phyloP scores from a whole-genome alignment of 352 stramenopile genomes.

The Globisporangium polare region DNA sequence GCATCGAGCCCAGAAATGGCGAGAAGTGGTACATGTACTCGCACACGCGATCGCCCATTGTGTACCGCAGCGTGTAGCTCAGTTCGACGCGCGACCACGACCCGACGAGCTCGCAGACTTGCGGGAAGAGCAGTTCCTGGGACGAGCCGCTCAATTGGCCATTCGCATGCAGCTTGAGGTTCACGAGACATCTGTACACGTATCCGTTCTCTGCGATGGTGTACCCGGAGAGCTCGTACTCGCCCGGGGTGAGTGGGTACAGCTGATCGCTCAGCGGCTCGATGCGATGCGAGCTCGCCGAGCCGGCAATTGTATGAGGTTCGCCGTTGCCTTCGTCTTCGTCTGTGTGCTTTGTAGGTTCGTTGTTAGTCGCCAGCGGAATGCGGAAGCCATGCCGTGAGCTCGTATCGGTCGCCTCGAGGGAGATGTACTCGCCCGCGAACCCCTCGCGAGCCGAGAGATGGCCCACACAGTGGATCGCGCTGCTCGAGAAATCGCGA shows the following conservation, averaged over 20 bases:
- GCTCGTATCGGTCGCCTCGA: constrained; percentile 7
- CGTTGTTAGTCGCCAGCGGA: neutral
- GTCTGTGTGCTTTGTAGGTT: neutral
- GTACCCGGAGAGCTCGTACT: constrained; percentile 45
- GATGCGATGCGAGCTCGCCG: constrained; percentile 11
- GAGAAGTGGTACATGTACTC: constrained; percentile 52
- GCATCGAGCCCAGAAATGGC: constrained; percentile 29
- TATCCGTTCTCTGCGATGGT: constrained; percentile 55
- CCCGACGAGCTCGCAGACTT: constrained; percentile 41
- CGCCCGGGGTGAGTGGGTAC: constrained; percentile 44
- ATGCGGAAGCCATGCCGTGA: constrained; percentile 1
- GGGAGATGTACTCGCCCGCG: constrained; percentile 14
- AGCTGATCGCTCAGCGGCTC: constrained; percentile 25
- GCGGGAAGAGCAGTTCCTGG: constrained; percentile 44
- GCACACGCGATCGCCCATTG: constrained; percentile 41
- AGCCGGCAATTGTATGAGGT: neutral
- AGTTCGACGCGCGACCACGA: constrained; percentile 40
- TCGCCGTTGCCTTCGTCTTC: neutral
- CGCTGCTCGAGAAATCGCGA: constrained; percentile 12
- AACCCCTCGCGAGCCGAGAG: constrained; percentile 14
- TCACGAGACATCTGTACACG: constrained; percentile 52
- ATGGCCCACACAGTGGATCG: constrained; percentile 21
- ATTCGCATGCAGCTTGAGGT: constrained; percentile 31
- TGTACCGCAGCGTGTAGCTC: constrained; percentile 51
- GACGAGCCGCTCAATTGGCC: constrained; percentile 42